Conservation (phyloP, 805 yeast genomes). For the Candida sakaeoensis region DNA sequence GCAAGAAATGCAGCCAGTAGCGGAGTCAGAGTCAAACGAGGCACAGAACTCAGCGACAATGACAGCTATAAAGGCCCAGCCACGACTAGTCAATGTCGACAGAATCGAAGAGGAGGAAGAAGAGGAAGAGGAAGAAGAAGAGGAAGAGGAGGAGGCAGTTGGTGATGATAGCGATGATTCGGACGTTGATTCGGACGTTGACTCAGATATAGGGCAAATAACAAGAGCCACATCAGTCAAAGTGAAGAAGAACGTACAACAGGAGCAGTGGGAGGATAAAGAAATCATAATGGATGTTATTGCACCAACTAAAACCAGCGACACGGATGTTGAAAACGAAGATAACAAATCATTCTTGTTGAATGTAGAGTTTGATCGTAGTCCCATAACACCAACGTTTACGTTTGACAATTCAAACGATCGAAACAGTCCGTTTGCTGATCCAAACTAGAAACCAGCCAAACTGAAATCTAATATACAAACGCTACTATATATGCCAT, state of each 20-base stretch:
- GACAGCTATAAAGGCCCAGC: slow-evolving; percentile 75
- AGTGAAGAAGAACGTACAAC: slow-evolving; percentile 16
- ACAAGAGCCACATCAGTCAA: slow-evolving; percentile 37
- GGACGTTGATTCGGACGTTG: slow-evolving; percentile 37
- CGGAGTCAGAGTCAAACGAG: slow-evolving; percentile 17
- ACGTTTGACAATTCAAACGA: slow-evolving; percentile 11
- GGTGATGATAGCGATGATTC: slow-evolving; percentile 15
- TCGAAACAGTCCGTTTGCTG: slow-evolving; percentile 29
- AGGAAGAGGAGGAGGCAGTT: slow-evolving; percentile 9
- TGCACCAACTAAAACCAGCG: not conserved
- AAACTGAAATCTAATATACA: slow-evolving; percentile 1
- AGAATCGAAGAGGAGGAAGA: slow-evolving; percentile 44
- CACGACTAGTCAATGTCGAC: slow-evolving; percentile 60
- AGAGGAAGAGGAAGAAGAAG: slow-evolving; percentile 24
- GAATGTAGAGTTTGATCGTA: slow-evolving; percentile 29
- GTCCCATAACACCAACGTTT: slow-evolving; percentile 5
- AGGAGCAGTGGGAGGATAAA: slow-evolving; percentile 5
- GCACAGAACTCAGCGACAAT: slow-evolving; percentile 39
- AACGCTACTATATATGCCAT: not conserved
- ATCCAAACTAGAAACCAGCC: slow-evolving; percentile 12
- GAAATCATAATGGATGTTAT: slow-evolving; percentile 14
- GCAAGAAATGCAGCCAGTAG: slow-evolving; percentile 17
- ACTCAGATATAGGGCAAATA: slow-evolving; percentile 45
- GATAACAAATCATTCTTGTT: slow-evolving; percentile 26
- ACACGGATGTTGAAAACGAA: not conserved